Conservation (phyloP, 2,329 filamentous ascomycete genomes). For the Trichoderma polysporum region DNA sequence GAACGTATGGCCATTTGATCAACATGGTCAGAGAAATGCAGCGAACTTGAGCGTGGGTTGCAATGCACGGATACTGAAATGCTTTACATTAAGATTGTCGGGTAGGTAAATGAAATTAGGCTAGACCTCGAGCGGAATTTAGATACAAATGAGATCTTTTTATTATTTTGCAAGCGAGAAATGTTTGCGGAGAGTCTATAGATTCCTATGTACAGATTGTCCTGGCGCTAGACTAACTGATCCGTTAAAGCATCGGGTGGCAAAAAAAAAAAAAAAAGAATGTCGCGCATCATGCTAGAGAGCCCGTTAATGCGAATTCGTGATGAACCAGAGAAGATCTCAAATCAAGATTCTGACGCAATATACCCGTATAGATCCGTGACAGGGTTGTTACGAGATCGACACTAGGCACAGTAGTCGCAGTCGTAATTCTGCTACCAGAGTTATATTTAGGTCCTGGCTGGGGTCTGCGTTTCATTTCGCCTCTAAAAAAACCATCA, state of each 20-base stretch:
- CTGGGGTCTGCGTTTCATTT: slow-evolving; percentile 18
- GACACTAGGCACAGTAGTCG: slow-evolving; percentile 12
- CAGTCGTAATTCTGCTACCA: not conserved
- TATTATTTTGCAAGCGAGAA: not conserved
- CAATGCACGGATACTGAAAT: not conserved
- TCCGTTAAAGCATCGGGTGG: not conserved
- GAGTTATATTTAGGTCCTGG: slow-evolving; percentile 7
- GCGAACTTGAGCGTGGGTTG: not conserved
- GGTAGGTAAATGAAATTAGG: slow-evolving; percentile 1
- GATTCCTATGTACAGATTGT: not conserved
- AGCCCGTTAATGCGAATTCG: not conserved
- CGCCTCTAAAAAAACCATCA: not conserved
- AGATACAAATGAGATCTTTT: slow-evolving; percentile 7
- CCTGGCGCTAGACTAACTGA: not conserved
- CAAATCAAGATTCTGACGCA: slow-evolving; percentile 17
- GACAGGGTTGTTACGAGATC: slow-evolving; percentile 18
- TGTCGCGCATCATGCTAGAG: not conserved
- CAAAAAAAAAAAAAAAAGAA: not conserved
- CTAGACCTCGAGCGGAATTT: slow-evolving; percentile 4
- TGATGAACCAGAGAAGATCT: not conserved
- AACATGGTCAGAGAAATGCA: not conserved
- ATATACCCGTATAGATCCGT: slow-evolving; percentile 19
- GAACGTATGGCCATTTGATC: not conserved
- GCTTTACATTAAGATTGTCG: not conserved
- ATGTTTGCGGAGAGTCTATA: not conserved